Conservation (phyloP, 148 eudicot species). For the Dysphania ambrosioides region DNA sequence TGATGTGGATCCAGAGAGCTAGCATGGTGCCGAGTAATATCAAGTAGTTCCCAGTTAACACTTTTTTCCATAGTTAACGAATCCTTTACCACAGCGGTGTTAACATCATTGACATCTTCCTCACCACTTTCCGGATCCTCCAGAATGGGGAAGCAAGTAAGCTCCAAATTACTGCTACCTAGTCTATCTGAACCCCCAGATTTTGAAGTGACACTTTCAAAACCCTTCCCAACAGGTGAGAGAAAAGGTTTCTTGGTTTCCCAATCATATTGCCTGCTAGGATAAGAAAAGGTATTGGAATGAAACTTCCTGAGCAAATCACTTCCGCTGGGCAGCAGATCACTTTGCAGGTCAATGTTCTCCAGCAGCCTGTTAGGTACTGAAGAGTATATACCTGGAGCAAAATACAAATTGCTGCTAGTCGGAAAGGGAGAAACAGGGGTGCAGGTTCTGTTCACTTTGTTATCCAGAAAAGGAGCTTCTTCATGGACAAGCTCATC, state of each 20-base stretch:
- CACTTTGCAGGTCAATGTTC: constrained; percentile 34
- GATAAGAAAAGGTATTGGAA: constrained; percentile 45
- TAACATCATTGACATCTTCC: constrained; percentile 48
- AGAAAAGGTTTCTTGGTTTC: constrained; percentile 35
- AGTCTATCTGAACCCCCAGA: constrained; percentile 59
- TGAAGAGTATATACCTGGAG: constrained; percentile 46
- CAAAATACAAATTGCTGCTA: constrained; percentile 29
- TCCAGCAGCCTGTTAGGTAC: constrained; percentile 60
- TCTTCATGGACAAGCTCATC: constrained; percentile 30
- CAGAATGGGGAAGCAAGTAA: constrained; percentile 78
- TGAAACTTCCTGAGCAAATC: constrained; percentile 38
- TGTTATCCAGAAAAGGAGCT: constrained; percentile 37
- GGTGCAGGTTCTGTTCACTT: constrained; percentile 51
- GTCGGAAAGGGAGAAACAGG: constrained; percentile 54
- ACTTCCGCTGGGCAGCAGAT: constrained; percentile 28
- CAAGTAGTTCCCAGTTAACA: constrained; percentile 45
- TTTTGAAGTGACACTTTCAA: constrained; percentile 49
- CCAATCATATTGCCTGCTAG: constrained; percentile 41
- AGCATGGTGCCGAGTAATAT: constrained; percentile 30
- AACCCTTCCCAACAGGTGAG: constrained; percentile 59
- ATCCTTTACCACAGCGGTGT: constrained; percentile 30
- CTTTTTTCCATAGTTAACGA: constrained; percentile 24
- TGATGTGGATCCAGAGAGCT: constrained; percentile 30
- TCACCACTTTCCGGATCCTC: constrained; percentile 76
- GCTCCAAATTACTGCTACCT: constrained; percentile 61